These are phyloP conservation scores for Carex cristatella DNA, from an alignment of 176 grass and related monocot genomes.

Conservation along the genomic window DNA sequence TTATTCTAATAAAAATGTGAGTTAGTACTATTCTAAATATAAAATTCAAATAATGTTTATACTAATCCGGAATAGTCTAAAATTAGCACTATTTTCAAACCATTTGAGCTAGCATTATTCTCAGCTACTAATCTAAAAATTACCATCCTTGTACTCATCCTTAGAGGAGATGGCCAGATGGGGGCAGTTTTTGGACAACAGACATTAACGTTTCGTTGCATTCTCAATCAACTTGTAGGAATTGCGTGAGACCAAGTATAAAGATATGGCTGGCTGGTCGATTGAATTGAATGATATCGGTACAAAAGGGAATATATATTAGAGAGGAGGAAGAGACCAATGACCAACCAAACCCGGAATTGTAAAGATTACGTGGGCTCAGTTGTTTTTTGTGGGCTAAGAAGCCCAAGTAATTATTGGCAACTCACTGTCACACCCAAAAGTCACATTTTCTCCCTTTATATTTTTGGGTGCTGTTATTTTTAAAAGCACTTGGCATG, in stretches of 20 bases:
- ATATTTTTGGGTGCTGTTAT: not conserved
- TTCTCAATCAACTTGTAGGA: not conserved
- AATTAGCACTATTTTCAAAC: too few relatives aligned
- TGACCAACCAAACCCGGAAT: not conserved
- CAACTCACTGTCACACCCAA: not conserved
- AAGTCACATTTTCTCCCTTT: not conserved
- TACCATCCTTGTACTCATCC: too few relatives aligned
- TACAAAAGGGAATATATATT: not conserved
- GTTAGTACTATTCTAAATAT: too few relatives aligned
- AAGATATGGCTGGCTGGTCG: not conserved
- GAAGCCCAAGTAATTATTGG: not conserved
- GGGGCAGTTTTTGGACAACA: not conserved
- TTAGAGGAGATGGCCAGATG: not conserved
- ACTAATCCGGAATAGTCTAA: too few relatives aligned
- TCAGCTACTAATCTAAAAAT: too few relatives aligned
- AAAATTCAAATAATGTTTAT: too few relatives aligned
- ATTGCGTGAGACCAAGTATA: not conserved
- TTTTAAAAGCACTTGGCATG: not conserved
- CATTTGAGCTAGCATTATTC: too few relatives aligned
- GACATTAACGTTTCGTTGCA: not conserved
- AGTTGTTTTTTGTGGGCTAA: not conserved
- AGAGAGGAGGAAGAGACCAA: not conserved
- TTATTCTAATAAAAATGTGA: too few relatives aligned
- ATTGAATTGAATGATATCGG: not conserved
- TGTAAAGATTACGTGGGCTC: not conserved